These are phyloP conservation scores for Aspergillus fumigatiaffinis DNA, from an alignment of 2,329 filamentous ascomycete genomes.

Conservation along the genomic window DNA sequence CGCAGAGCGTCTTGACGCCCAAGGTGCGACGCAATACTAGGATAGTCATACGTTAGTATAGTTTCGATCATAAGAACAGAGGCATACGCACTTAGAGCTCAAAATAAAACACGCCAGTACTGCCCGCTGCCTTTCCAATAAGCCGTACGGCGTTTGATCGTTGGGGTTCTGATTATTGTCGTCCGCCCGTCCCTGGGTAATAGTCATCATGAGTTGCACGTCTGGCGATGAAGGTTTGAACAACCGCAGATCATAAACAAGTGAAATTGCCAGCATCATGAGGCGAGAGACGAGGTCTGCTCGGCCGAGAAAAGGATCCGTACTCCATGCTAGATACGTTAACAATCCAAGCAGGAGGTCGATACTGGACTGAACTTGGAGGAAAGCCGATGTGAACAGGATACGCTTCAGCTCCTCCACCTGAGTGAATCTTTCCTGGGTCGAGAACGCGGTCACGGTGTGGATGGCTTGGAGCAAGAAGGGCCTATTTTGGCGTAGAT, in stretches of 20 bases:
- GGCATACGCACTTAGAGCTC: conserved; percentile 24
- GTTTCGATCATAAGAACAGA: background rate
- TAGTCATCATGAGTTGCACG: conserved; percentile 26
- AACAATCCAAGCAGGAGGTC: conserved; percentile 36
- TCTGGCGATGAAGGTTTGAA: conserved; percentile 29
- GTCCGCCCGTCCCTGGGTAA: conserved; percentile 25
- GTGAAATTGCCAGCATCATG: conserved; percentile 36
- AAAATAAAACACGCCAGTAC: conserved; percentile 29
- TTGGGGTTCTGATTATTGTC: background rate
- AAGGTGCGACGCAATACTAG: conserved; percentile 34
- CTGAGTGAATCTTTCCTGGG: conserved; percentile 21
- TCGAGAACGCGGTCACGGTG: conserved; percentile 31
- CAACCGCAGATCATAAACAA: conserved; percentile 36
- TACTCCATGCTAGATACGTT: conserved; percentile 39
- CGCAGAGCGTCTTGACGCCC: conserved; percentile 31
- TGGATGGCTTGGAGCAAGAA: conserved; percentile 36
- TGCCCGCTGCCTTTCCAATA: conserved; percentile 27
- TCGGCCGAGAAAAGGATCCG: conserved; percentile 30
- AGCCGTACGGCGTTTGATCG: conserved; percentile 9
- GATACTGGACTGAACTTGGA: conserved; percentile 28
- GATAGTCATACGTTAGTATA: conserved; percentile 7
- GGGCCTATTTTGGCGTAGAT: conserved; percentile 31
- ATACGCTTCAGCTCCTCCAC: conserved; percentile 29
- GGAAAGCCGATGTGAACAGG: conserved; percentile 26
- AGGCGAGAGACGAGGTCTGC: conserved; percentile 31